Conservation (phyloP, 2,329 filamentous ascomycete species). For the Fusarium palustre region DNA sequence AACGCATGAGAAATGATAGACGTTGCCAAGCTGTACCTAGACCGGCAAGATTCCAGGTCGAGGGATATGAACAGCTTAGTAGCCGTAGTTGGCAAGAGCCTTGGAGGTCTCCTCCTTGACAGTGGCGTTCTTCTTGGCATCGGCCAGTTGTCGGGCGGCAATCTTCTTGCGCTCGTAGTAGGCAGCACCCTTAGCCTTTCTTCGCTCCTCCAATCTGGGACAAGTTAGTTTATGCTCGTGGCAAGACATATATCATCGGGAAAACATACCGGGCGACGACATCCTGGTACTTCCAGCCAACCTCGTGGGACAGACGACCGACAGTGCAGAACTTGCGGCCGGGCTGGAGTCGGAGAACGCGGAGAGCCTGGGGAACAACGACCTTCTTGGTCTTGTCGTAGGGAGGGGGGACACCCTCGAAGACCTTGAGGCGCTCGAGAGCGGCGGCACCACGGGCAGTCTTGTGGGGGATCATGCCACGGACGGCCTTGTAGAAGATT, state of each 20-base stretch:
- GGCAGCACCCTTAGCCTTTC: conserved; percentile 98
- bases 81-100: conserved; percentile 90
- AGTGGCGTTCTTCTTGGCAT: conserved; percentile 92
- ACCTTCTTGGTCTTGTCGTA: conserved; percentile 99
- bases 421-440: conserved; percentile 98
- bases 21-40: conserved; percentile 54
- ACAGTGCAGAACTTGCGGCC: conserved; percentile 99
- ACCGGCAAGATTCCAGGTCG: conserved; percentile 46
- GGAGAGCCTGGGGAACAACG: conserved; percentile 97
- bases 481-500: conserved; percentile 99
- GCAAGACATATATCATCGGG: not conserved
- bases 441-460: conserved; percentile 96
- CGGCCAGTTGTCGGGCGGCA: conserved; percentile 86
- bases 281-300: conserved; percentile 99
- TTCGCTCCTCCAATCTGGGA: conserved; percentile 94
- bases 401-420: conserved; percentile 98
- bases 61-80: conserved; percentile 69
- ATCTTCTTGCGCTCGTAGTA: conserved; percentile 99
- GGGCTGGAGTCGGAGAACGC: conserved; percentile 96
- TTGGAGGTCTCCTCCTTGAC: conserved; percentile 87
- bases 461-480: conserved; percentile 99
- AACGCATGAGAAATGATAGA: conserved; percentile 62
- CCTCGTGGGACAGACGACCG: conserved; percentile 96
- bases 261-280: conserved; percentile 91
- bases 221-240: conserved; percentile 32